A percentile compares a stretch with the other conserved stretches of the same genome.
Conservation (phyloP, 1,139 yeast genomes). For the Debaryomyces psychrophilus region DNA sequence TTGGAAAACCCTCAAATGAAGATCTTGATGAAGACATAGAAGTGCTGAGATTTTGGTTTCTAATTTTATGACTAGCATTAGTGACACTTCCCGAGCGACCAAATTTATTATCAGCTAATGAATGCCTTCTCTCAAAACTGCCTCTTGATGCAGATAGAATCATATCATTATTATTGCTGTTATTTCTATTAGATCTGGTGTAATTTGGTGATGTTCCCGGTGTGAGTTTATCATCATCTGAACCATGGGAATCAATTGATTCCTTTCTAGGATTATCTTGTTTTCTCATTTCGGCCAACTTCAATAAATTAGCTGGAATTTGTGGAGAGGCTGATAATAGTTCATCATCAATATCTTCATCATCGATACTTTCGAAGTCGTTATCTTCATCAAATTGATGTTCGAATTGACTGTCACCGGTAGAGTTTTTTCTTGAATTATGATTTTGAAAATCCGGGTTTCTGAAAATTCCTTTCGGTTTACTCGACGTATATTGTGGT, state of each 20-base stretch:
- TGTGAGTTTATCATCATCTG: conserved; percentile 26
- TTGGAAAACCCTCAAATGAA: conserved; percentile 25
- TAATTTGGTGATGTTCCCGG: conserved; percentile 41
- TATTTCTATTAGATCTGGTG: conserved; percentile 24
- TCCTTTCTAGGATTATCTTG: conserved; percentile 26
- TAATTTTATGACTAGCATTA: conserved; percentile 27
- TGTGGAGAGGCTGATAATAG: conserved; percentile 66
- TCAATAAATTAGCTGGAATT: conserved; percentile 61
- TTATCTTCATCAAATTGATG: conserved; percentile 20
- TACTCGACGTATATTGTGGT: conserved; percentile 10
- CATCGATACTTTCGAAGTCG: conserved; percentile 32
- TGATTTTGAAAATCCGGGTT: conserved; percentile 17
- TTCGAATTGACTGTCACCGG: conserved; percentile 12
- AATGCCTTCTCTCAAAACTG: conserved; percentile 34
- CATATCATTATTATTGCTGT: conserved; percentile 31
- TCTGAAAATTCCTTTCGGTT: conserved; percentile 9
- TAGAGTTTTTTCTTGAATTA: conserved; percentile 9
- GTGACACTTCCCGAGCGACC: conserved; percentile 4
- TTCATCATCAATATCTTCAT: conserved; percentile 54
- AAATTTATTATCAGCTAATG: conserved; percentile 39
- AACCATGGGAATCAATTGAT: conserved; percentile 18
- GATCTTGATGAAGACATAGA: conserved; percentile 23
- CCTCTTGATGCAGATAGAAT: conserved; percentile 25
- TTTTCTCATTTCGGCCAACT: conserved; percentile 57
- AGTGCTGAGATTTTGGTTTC: conserved; percentile 22